Evolutionary conservation across 2,329 filamentous ascomycete genomes (phyloP).

Genomic region (Colletotrichum spaethianum): DNA sequence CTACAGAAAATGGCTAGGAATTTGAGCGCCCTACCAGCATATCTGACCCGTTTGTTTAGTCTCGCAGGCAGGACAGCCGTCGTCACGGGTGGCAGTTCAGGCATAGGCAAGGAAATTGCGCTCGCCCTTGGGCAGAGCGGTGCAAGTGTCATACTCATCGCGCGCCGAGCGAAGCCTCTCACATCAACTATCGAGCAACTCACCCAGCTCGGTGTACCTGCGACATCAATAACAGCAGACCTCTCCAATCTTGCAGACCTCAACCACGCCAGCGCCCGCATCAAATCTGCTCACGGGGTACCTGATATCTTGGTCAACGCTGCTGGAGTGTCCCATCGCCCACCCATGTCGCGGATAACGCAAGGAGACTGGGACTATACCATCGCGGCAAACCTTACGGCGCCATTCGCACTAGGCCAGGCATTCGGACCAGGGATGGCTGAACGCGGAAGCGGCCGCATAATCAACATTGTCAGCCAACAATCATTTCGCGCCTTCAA

Average conservation of each 20-base stretch:
- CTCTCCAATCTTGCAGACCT: conserved; percentile 44
- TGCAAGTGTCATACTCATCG: conserved; percentile 50
- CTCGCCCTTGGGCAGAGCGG: conserved; percentile 49
- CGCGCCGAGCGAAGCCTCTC: conserved; percentile 46
- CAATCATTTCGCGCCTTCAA: conserved; percentile 51
- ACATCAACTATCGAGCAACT: conserved; percentile 46
- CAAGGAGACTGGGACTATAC: conserved; percentile 49
- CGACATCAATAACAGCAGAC: conserved; percentile 43
- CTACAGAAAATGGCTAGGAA: conserved; percentile 27
- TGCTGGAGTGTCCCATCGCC: conserved; percentile 49
- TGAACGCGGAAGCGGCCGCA: conserved; percentile 48
- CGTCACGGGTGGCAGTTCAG: conserved; percentile 52
- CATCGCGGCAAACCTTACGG: conserved; percentile 52
- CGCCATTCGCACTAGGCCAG: conserved; percentile 50
- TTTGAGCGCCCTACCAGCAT: conserved; percentile 32
- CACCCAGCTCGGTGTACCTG: conserved; percentile 44
- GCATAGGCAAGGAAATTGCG: conserved; percentile 52
- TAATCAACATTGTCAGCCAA: conserved; percentile 53
- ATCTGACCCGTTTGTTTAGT: conserved; percentile 49
- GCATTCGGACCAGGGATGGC: conserved; percentile 52
- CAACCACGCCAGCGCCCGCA: conserved; percentile 36
- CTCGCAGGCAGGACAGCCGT: conserved; percentile 49
- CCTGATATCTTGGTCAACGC: conserved; percentile 53
- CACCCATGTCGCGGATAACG: conserved; percentile 49
- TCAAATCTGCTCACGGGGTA: conserved; percentile 43